Percentiles rank a stretch among this genome's conserved stretches.
These are phyloP conservation scores for Erodium texanum DNA, from an alignment of 441 rosid genomes.

Conservation along the genomic window DNA sequence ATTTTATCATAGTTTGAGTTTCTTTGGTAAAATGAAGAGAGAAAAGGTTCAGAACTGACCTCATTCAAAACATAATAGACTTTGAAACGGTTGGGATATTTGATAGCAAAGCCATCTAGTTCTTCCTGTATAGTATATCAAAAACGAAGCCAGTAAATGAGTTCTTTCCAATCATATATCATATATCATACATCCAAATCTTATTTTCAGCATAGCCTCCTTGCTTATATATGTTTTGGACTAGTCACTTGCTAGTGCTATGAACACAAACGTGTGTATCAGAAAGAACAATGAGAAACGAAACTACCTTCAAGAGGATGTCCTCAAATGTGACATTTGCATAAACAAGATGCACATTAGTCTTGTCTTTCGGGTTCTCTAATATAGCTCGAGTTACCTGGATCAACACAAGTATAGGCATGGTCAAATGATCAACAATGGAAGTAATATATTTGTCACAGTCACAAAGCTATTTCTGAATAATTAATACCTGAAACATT, in stretches of 20 bases:
- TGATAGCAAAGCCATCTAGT: conserved; percentile 55
- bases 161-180: no score
- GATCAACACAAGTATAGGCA: background rate
- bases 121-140: conserved; percentile 46
- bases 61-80: conserved; percentile 78
- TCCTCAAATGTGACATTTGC: conserved; percentile 16
- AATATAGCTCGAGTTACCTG: conserved; percentile 20
- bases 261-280: no score
- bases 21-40: background rate
- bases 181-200: background rate
- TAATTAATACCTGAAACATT: conserved; percentile 19
- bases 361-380: conserved; percentile 21
- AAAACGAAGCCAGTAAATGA: background rate
- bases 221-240: no score
- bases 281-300: background rate
- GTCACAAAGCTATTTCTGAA: no score
- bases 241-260: no score
- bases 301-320: conserved; percentile 20
- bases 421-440: no score
- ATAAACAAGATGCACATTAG: conserved; percentile 13
- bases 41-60: conserved; percentile 31
- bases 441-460: no score
- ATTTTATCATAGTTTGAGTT: background rate
- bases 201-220: no score
- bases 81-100: conserved; percentile 57